Evolutionary conservation across 1,139 yeast genomes (phyloP).

Genomic region (Candida neerlandica): DNA sequence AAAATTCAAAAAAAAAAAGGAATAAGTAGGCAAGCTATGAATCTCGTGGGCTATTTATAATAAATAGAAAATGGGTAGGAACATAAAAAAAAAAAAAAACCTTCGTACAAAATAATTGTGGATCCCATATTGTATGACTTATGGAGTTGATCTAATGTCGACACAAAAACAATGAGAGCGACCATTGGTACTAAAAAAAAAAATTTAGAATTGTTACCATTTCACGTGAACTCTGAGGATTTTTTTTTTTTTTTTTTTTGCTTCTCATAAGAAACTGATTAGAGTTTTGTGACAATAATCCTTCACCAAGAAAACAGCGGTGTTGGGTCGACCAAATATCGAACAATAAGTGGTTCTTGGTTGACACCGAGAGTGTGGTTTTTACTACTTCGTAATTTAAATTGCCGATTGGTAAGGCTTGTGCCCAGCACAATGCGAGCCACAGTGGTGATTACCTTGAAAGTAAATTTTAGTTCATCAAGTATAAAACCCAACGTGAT

Average conservation of each 20-base stretch:
- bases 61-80: neutral
- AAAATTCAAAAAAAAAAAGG: neutral
- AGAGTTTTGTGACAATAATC: too few relatives aligned
- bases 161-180: neutral
- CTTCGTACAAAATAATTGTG: neutral
- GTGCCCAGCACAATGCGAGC: too few relatives aligned
- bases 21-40: neutral
- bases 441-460: too few relatives aligned
- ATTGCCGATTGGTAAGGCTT: too few relatives aligned
- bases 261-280: too few relatives aligned
- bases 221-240: slow-evolving; percentile 7
- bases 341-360: too few relatives aligned
- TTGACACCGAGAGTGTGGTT: too few relatives aligned
- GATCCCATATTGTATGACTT: neutral
- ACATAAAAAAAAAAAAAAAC: neutral
- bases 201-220: slow-evolving; percentile 2
- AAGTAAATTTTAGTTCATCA: too few relatives aligned
- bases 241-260: neutral
- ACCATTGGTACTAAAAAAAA: neutral
- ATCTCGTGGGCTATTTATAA: neutral
- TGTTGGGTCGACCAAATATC: too few relatives aligned
- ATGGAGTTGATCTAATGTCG: neutral
- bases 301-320: too few relatives aligned
- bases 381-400: too few relatives aligned
- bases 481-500: too few relatives aligned